Evolutionary conservation across 768 basidiomycete species (phyloP).

Genomic region (Nidula microcarpa): DNA sequence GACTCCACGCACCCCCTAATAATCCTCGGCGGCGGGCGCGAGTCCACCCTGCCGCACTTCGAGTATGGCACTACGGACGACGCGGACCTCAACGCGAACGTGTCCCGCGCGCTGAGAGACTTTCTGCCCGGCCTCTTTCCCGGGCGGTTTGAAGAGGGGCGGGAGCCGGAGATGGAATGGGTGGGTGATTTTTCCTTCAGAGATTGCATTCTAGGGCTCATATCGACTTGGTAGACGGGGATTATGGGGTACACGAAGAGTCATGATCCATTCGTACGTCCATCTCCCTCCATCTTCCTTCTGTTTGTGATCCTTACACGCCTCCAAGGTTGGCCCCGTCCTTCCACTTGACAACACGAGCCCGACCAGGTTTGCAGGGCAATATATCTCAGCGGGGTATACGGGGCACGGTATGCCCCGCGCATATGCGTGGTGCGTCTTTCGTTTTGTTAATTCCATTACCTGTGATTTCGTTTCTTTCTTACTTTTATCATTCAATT

Average conservation of each 20-base stretch:
- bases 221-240: constrained; percentile 45
- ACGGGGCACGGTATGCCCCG: constrained; percentile 82
- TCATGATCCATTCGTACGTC: constrained; percentile 64
- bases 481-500: background rate
- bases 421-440: constrained; percentile 63
- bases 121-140: constrained; percentile 63
- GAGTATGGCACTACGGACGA: constrained; percentile 61
- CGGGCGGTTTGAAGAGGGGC: constrained; percentile 40
- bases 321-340: constrained; percentile 59
- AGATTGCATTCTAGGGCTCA: background rate
- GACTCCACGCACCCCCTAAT: constrained; percentile 47
- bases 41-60: constrained; percentile 33
- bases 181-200: constrained; percentile 30
- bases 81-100: constrained; percentile 39
- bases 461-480: no score
- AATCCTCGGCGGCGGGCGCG: constrained; percentile 71
- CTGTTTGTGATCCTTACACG: background rate
- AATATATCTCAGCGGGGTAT: constrained; percentile 72
- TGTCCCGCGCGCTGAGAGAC: constrained; percentile 46
- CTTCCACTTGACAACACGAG: constrained; percentile 15
- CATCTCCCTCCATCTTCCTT: background rate
- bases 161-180: constrained; percentile 80
- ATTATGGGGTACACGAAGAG: constrained; percentile 74
- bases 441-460: background rate
- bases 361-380: constrained; percentile 38